A percentile compares a stretch with the other conserved stretches of the same genome.
Conservation (phyloP, 1,284 basidiomycete genomes). For the Microbotryomycetes sp. region DNA sequence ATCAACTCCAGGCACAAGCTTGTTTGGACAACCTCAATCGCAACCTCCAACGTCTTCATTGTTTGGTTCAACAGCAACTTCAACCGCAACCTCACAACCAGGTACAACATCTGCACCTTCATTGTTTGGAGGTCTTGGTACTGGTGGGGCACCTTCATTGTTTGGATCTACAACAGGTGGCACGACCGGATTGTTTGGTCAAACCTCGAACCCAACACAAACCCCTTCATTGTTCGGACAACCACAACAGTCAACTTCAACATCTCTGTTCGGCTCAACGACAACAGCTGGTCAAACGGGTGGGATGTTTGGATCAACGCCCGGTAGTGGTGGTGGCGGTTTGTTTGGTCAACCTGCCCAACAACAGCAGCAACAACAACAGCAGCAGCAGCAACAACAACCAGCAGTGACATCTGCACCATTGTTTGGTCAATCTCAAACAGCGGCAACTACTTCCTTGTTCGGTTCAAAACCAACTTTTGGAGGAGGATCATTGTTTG, state of each 20-base stretch:
- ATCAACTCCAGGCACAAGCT: neutral
- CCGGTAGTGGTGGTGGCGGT: neutral
- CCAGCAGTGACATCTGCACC: constrained; percentile 11
- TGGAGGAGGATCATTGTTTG: neutral
- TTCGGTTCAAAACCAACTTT: constrained; percentile 25
- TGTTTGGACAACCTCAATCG: constrained; percentile 3
- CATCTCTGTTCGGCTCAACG: neutral
- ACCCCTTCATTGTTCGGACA: constrained; percentile 8
- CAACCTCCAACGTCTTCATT: neutral
- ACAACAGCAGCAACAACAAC: neutral
- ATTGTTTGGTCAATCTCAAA: constrained; percentile 31
- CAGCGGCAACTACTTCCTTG: constrained; percentile 24
- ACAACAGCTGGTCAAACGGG: neutral
- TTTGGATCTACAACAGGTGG: neutral
- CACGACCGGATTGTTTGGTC: neutral
- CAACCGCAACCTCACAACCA: constrained; percentile 3
- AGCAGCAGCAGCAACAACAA: neutral
- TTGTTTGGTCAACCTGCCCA: constrained; percentile 7
- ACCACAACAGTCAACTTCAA: neutral
- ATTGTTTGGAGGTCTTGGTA: constrained; percentile 1
- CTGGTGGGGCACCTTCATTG: neutral
- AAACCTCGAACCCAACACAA: neutral
- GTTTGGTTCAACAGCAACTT: constrained; percentile 2
- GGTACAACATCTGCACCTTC: neutral
- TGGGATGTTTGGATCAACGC: constrained; percentile 2